Base-by-base conservation (phyloP, 1,284 basidiomycete genomes). In the Pisolithus thermaeus region DNA sequence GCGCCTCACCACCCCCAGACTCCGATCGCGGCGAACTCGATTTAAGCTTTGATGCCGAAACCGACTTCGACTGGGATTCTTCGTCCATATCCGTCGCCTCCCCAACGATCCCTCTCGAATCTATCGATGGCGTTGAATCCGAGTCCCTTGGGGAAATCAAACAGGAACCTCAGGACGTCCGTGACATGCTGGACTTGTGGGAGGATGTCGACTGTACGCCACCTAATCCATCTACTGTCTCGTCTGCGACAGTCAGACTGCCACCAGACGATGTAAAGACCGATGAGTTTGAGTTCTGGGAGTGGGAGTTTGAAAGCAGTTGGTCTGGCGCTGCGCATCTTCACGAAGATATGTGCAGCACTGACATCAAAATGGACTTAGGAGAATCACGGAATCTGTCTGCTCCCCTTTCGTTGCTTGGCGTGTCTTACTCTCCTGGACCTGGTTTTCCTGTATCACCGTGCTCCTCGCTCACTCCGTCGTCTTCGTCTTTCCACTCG, bases 101-200 rank as follows among this genome's bases (percentile, higher is more conserved):
- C 2, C 64, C 66, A 11, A 47, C 37, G 30, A 39, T 53, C 3
- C 50, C 42, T 20, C 51, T 67, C 6, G 62, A 65, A 52, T 48
- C 47, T 6, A 37, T 43, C n/a, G 61, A 68, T 43, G n/a, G 6
- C 11, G 27, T 18, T 30, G 58, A 58, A 5, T 35, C 32, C 14
- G 28, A 61, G 18, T 52, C 50, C 23, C 53, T 46, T 14, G 2
- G 12, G 14, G 61, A 67, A 7, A 75, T 85, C 52, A 85, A 85
- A 63, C 73, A 79, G 56, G 83, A 86, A 57, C 74, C 77, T 1
- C 70, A 67, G 25, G 83, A 84, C 57, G 73, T 84, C 9, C 75
- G 80, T 56, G 77, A 77, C 16, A 75, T 82, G 63, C 61, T 86
- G 37, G 82, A 83, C 52, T 77, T 77, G 18, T 87, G 83, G 82